Conservation (phyloP, 2,329 filamentous ascomycete species). For the Fusarium zealandicum region DNA sequence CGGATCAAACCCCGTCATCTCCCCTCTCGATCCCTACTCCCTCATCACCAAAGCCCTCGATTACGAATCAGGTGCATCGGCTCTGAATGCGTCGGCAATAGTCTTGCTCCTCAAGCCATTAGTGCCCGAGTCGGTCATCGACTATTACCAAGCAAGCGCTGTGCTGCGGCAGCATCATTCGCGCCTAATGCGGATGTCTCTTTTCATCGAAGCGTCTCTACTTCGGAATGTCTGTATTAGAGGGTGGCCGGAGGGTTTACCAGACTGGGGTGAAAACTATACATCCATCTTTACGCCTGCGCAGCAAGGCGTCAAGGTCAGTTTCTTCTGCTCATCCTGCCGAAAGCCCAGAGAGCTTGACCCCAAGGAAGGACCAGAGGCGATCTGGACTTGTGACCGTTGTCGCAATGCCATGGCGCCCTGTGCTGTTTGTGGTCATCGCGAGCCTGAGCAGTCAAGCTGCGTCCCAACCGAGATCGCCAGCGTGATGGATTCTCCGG, state of each 20-base stretch:
- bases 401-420: constrained; percentile 61
- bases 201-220: constrained; percentile 67
- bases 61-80: constrained; percentile 64
- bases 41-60: constrained; percentile 61
- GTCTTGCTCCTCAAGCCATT: constrained; percentile 66
- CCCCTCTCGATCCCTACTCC: constrained; percentile 62
- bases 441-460: constrained; percentile 55
- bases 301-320: constrained; percentile 62
- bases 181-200: constrained; percentile 64
- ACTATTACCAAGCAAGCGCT: constrained; percentile 61
- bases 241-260: constrained; percentile 62
- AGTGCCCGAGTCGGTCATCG: constrained; percentile 61
- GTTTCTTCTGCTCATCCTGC: constrained; percentile 63
- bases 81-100: constrained; percentile 67
- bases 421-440: constrained; percentile 66
- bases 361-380: constrained; percentile 51
- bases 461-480: constrained; percentile 45
- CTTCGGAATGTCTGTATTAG: constrained; percentile 66
- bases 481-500: constrained; percentile 36
- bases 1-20: constrained; percentile 25
- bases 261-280: constrained; percentile 63
- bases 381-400: constrained; percentile 66
- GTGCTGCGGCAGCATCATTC: constrained; percentile 67
- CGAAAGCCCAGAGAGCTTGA: constrained; percentile 64
- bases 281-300: constrained; percentile 60